A percentile compares a stretch with the other conserved stretches of the same genome.
phyloP scores from a whole-genome alignment of 1,139 yeast genomes.

The Yamadazyma oceani region DNA sequence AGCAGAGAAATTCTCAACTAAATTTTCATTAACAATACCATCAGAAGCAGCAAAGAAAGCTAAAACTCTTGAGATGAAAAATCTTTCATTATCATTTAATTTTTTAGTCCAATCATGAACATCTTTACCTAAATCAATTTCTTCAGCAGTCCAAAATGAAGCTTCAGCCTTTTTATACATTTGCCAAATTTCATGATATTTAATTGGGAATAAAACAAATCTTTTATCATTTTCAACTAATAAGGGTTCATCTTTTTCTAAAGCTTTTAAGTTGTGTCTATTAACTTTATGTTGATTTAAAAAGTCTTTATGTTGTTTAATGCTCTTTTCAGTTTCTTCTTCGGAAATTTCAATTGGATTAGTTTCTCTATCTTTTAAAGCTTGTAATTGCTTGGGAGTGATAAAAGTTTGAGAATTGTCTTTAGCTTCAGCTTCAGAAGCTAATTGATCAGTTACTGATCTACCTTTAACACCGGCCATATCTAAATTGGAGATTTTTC shows the following conservation, averaged over 20 bases:
- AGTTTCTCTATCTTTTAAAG: constrained; percentile 13
- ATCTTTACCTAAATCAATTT: constrained; percentile 93
- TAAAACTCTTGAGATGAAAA: constrained; percentile 82
- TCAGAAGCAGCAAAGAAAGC: constrained; percentile 99
- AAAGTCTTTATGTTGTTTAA: constrained; percentile 48
- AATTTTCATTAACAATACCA: constrained; percentile 95
- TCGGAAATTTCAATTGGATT: constrained; percentile 15
- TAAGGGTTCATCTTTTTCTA: constrained; percentile 88
- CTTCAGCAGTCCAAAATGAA: constrained; percentile 99
- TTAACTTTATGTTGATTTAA: constrained; percentile 61
- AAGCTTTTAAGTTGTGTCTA: constrained; percentile 68
- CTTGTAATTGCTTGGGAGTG: constrained; percentile 21
- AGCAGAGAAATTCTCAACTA: constrained; percentile 94
- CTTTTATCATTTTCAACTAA: constrained; percentile 83
- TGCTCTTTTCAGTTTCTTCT: constrained; percentile 19
- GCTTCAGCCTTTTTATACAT: constrained; percentile 99
- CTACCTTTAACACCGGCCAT: constrained; percentile 34
- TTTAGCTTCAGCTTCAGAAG: constrained; percentile 46
- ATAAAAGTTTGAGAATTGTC: constrained; percentile 34
- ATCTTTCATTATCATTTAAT: constrained; percentile 86
- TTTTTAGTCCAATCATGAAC: constrained; percentile 83
- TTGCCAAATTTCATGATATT: constrained; percentile 98
- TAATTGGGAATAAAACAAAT: constrained; percentile 94
- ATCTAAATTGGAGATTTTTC: constrained; percentile 44
- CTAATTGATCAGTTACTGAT: constrained; percentile 46